phyloP scores from a whole-genome alignment of 805 yeast species.

The Novakomyces olei region DNA sequence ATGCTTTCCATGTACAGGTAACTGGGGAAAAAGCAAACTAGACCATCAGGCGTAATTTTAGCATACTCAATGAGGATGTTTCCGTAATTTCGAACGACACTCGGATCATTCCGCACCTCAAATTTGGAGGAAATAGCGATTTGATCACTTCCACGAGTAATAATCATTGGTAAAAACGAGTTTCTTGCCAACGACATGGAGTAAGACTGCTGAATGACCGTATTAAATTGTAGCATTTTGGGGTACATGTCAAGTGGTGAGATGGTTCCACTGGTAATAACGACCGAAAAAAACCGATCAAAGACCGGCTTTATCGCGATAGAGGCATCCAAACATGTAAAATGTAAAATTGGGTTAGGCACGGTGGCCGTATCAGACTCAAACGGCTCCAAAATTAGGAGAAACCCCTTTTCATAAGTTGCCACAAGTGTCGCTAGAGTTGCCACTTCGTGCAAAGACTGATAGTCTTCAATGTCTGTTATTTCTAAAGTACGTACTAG shows the following conservation, averaged over 20 bases:
- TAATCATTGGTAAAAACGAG: constrained; percentile 84
- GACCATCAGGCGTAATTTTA: constrained; percentile 90
- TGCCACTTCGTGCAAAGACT: constrained; percentile 84
- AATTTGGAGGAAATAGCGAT: constrained; percentile 90
- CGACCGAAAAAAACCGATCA: constrained; percentile 75
- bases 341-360: constrained; percentile 84
- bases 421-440: constrained; percentile 91
- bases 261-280: constrained; percentile 92
- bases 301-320: constrained; percentile 94
- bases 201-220: constrained; percentile 84
- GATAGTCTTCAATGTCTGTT: constrained; percentile 70
- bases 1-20: constrained; percentile 95
- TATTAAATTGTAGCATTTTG: constrained; percentile 78
- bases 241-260: constrained; percentile 99
- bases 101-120: constrained; percentile 92
- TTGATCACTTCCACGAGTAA: constrained; percentile 94
- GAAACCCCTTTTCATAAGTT: constrained; percentile 84
- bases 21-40: constrained; percentile 94
- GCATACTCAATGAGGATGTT: constrained; percentile 77
- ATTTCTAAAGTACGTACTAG: constrained; percentile 77
- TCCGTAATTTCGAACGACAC: constrained; percentile 93
- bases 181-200: constrained; percentile 86
- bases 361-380: constrained; percentile 90
- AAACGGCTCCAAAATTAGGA: constrained; percentile 79
- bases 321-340: constrained; percentile 90